Evolutionary conservation across 257 asterid genomes (phyloP).

Genomic region (Solanum neorickii): DNA sequence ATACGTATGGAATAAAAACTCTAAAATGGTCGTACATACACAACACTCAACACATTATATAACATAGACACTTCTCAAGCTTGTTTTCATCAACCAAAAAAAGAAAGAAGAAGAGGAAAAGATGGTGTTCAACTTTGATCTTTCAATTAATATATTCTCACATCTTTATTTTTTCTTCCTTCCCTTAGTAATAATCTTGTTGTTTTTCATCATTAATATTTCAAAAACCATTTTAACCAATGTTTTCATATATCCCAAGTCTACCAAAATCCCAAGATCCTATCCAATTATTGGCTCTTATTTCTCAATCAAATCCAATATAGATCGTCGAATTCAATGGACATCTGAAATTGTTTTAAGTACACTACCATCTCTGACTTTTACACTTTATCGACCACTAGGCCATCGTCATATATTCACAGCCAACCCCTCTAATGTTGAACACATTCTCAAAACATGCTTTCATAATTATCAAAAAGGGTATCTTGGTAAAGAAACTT

Average conservation of each 20-base stretch:
- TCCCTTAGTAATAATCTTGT: slow-evolving; percentile 10
- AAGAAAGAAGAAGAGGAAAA: not conserved
- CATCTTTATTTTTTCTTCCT: slow-evolving; percentile 10
- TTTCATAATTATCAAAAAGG: slow-evolving; percentile 51
- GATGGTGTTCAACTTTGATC: not conserved
- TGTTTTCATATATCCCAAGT: not conserved
- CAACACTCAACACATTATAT: not conserved
- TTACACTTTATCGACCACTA: slow-evolving; percentile 26
- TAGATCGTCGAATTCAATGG: not conserved
- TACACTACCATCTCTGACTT: not conserved
- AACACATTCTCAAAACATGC: slow-evolving; percentile 44
- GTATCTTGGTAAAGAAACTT: not conserved
- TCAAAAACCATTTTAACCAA: not conserved
- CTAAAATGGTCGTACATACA: not conserved
- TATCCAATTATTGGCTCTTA: not conserved
- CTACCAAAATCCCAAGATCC: not conserved
- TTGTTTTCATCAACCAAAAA: not conserved
- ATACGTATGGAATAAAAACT: not conserved
- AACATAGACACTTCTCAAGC: not conserved
- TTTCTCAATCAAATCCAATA: not conserved
- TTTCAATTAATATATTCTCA: not conserved
- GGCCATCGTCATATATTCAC: slow-evolving; percentile 36
- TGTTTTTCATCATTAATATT: slow-evolving; percentile 8
- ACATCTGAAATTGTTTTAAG: not conserved
- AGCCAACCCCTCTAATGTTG: slow-evolving; percentile 46